Base-by-base conservation (phyloP, 2,329 filamentous ascomycete genomes). In the Fusarium avenaceum region DNA sequence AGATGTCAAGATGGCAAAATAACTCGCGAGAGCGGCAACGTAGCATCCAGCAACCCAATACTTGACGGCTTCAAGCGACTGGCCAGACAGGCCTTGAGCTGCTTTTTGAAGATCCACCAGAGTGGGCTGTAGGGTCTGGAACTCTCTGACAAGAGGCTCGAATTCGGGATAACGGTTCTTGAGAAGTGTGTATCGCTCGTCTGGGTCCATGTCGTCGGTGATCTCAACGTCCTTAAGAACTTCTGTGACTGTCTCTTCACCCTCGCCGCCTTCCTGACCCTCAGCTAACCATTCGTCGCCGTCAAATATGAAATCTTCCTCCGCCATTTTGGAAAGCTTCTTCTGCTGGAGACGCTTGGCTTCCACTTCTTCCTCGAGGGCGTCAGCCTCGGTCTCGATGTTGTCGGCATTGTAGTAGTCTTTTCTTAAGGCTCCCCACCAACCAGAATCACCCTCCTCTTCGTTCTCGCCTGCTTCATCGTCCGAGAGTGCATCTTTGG, bases 341-440 rank as follows among this genome's bases (percentile, higher is more conserved):
- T 97, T 97, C 80, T 94, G 90, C 78, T 98, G 95, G 63, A 99
- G 80, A 65, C 93, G 86, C 77, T 91, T 90, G 4, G 95, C 96
- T 78, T 99, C 96, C 13, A 86, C 89, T 79, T 99, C 96, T 83
- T 99, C 96, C 75, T 96, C 94, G 32, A 96, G 80, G 1, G 96
- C 96, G 73, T 88, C 86, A 38, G 82, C 85, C 76, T 90, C 87
- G 7, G 87, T 89, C 74, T 89, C 86, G 69, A 87, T 84, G 28
- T 84, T 80, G 78, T 99, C 95, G 70, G 93, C 92, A 81, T 97
- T 87, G 80, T 99, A 99, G 81, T 97, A 97, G 72, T 97, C 95
- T 64, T 91, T 91, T 77, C 89, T 95, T 4, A 92, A 94, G 6
- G 91, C 87, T 30, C 95, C 96, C 94, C 96, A 98, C 76, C 90